A percentile compares a stretch with the other conserved stretches of the same genome.
These are phyloP conservation scores for Trichoderma semiorbis DNA, from an alignment of 2,329 filamentous ascomycete species.

Conservation along the genomic window DNA sequence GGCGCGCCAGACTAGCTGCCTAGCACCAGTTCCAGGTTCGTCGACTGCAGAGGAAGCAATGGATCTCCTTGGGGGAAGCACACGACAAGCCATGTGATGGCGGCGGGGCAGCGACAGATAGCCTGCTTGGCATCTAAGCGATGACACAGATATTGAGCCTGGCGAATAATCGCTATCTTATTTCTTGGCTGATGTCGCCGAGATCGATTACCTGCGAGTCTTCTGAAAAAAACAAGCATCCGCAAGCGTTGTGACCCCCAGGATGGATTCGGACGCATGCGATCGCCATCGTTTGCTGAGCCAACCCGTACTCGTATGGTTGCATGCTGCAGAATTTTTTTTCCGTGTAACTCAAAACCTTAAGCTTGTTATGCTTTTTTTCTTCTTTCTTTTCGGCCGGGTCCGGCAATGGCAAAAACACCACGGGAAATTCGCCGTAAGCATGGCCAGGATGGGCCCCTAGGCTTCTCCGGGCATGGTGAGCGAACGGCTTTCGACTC, in stretches of 20 bases:
- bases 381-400: not conserved
- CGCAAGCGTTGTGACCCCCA: not conserved
- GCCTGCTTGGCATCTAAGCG: constrained; percentile 15
- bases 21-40: not conserved
- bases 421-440: not conserved
- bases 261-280: not conserved
- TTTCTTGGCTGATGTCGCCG: not conserved
- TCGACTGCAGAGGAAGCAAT: not conserved
- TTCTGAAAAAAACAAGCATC: not conserved
- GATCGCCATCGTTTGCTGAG: not conserved
- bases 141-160: constrained; percentile 1
- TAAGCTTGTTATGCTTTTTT: constrained; percentile 14
- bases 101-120: constrained; percentile 7
- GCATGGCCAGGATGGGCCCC: not conserved
- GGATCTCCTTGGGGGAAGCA: not conserved
- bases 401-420: not conserved
- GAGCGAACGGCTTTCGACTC: not conserved
- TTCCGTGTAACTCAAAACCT: not conserved
- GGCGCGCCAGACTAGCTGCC: not conserved
- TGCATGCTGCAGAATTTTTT: not conserved
- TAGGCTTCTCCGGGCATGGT: constrained; percentile 10
- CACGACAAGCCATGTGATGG: constrained; percentile 13
- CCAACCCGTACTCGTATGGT: not conserved
- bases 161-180: not conserved
- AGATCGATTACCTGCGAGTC: not conserved